These are phyloP conservation scores for Penstemon eatonii DNA, from an alignment of 257 asterid genomes.

Conservation along the genomic window DNA sequence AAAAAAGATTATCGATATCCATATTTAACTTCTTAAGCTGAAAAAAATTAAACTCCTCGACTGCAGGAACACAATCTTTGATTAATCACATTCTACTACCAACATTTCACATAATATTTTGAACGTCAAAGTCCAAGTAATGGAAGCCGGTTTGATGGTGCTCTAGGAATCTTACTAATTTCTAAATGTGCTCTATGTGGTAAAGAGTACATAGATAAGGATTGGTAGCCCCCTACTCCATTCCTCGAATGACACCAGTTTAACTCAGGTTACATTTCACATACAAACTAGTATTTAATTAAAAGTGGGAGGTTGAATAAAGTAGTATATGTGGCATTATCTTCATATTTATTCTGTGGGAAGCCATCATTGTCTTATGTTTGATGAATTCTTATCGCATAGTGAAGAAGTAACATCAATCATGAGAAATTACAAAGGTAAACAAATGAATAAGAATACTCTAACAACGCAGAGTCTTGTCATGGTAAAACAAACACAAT, in stretches of 20 bases:
- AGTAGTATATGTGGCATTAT: slow-evolving; percentile 47
- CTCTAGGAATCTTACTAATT: neutral
- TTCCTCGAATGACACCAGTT: neutral
- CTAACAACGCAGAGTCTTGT: slow-evolving; percentile 4
- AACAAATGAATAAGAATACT: slow-evolving; percentile 3
- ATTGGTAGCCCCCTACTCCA: neutral
- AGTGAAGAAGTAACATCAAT: slow-evolving; percentile 28
- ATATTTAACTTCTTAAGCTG: too few relatives aligned
- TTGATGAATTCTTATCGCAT: slow-evolving; percentile 32
- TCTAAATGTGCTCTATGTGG: neutral
- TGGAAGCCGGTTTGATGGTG: neutral
- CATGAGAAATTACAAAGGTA: neutral
- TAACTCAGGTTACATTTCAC: slow-evolving; percentile 10
- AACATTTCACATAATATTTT: neutral
- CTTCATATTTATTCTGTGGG: slow-evolving; percentile 38
- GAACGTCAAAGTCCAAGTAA: neutral
- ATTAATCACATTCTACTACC: too few relatives aligned
- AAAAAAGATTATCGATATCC: too few relatives aligned
- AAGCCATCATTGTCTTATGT: slow-evolving; percentile 33
- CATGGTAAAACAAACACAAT: neutral
- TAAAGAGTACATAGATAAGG: slow-evolving; percentile 1
- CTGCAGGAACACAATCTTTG: too few relatives aligned
- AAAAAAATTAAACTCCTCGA: too few relatives aligned
- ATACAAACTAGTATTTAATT: neutral
- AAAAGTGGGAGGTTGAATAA: neutral